Evolutionary conservation across 1,139 yeast genomes (phyloP).

Genomic region (Geotrichum carabidarum): DNA sequence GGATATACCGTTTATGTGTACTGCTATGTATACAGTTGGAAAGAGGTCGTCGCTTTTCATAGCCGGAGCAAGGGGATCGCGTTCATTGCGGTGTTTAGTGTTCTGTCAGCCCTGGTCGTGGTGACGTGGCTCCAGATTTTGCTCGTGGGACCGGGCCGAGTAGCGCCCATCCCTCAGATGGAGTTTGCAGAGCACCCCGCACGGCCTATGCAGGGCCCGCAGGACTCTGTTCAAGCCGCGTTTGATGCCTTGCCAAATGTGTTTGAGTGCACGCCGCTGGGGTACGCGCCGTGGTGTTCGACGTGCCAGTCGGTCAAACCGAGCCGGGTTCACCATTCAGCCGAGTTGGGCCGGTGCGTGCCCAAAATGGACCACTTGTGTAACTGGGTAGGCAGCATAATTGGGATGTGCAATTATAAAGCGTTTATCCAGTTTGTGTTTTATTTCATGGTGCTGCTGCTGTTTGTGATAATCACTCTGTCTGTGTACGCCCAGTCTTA

Average conservation of each 20-base stretch:
- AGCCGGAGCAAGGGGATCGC: conserved; percentile 33
- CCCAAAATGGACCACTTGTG: conserved; percentile 72
- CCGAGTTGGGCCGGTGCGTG: conserved; percentile 60
- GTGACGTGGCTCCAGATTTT: conserved; percentile 29
- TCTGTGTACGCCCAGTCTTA: conserved; percentile 30
- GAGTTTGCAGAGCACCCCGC: background rate
- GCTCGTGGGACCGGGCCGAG: conserved; percentile 38
- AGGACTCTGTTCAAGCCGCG: background rate
- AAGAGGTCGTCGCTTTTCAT: conserved; percentile 24
- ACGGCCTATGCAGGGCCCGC: background rate
- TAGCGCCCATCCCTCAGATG: conserved; percentile 12
- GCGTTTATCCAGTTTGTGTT: conserved; percentile 66
- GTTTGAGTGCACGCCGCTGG: conserved; percentile 40
- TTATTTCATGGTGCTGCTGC: conserved; percentile 47
- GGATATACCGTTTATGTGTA: conserved; percentile 38
- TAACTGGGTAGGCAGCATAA: conserved; percentile 85
- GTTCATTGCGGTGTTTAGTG: conserved; percentile 28
- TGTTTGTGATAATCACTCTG: conserved; percentile 35
- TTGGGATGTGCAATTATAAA: conserved; percentile 75
- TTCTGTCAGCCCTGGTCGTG: conserved; percentile 23
- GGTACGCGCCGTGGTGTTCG: conserved; percentile 56
- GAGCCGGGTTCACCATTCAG: conserved; percentile 82
- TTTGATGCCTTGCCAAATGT: conserved; percentile 24
- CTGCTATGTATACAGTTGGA: conserved; percentile 36
- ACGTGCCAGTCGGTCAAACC: conserved; percentile 81